Percentiles rank a stretch among this genome's conserved stretches.
Conservation (phyloP, 1,284 basidiomycete species). For the Ustilago hordei region DNA sequence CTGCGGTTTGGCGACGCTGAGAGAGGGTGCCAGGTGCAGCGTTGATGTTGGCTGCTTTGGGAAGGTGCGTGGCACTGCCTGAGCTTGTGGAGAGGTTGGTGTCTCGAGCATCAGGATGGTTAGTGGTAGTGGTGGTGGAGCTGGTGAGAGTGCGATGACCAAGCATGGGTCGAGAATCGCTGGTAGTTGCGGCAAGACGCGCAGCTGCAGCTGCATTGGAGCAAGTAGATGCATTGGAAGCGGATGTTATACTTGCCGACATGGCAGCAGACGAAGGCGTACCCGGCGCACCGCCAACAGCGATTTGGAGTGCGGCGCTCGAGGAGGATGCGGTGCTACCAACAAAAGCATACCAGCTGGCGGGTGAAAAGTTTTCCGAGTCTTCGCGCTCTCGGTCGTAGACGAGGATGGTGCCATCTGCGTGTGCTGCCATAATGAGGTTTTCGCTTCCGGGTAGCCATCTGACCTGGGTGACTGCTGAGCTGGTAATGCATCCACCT, state of each 20-base stretch:
- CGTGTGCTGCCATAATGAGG: constrained; percentile 89
- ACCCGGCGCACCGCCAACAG: constrained; percentile 8
- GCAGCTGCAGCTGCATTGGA: constrained; percentile 11
- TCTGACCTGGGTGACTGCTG: constrained; percentile 83
- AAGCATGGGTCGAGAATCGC: constrained; percentile 32
- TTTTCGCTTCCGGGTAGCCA: constrained; percentile 82
- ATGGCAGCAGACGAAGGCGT: constrained; percentile 39
- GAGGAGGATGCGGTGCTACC: constrained; percentile 18
- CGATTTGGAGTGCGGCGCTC: constrained; percentile 26
- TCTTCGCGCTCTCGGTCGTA: constrained; percentile 92
- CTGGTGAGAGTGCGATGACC: constrained; percentile 38
- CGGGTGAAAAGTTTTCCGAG: constrained; percentile 70
- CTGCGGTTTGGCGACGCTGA: constrained; percentile 25
- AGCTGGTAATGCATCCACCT: constrained; percentile 82
- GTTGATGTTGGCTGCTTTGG: constrained; percentile 12
- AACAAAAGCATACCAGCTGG: constrained; percentile 30
- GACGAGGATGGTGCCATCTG: constrained; percentile 86
- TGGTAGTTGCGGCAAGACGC: constrained; percentile 15
- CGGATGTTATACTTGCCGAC: constrained; percentile 38
- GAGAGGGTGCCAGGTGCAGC: constrained; percentile 29
- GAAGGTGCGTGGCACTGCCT: constrained; percentile 30
- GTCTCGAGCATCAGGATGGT: constrained; percentile 29
- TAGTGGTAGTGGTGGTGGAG: constrained; percentile 45
- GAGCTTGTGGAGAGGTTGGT: constrained; percentile 35
- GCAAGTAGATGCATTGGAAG: constrained; percentile 26